A percentile compares a stretch with the other conserved stretches of the same genome.
phyloP scores from a whole-genome alignment of 176 grass and related monocot species.

The Musa schizocarpa region DNA sequence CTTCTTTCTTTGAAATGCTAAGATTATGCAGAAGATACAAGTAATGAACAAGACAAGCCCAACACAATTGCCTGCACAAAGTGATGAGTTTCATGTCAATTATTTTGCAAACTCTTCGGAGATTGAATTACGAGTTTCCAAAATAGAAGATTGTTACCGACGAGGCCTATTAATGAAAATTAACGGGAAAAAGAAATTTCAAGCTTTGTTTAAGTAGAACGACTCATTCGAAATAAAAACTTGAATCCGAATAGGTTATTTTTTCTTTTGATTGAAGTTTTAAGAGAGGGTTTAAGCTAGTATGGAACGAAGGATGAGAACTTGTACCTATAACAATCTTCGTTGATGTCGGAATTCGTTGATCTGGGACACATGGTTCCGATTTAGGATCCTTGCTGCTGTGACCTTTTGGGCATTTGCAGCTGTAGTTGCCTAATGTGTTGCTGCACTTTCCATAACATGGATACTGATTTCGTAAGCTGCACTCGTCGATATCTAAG shows the following conservation, averaged over 20 bases:
- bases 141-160: no score
- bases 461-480: accelerated
- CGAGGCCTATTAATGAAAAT: no score
- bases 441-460: neutral
- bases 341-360: neutral
- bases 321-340: neutral
- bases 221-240: no score
- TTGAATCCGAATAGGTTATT: no score
- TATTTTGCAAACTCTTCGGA: no score
- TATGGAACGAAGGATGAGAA: neutral
- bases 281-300: neutral
- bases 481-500: neutral
- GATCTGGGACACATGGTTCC: neutral
- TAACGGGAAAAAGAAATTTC: no score
- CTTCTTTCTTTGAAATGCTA: neutral
- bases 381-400: neutral
- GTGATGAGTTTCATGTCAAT: neutral
- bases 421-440: neutral
- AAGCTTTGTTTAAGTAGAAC: no score
- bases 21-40: neutral
- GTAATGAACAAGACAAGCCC: neutral
- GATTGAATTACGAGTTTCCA: no score
- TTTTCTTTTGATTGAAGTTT: no score
- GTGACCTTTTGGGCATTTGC: neutral
- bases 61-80: neutral